Base-by-base conservation (phyloP, 2,329 filamentous ascomycete species). In the Aspergillus amoenus region DNA sequence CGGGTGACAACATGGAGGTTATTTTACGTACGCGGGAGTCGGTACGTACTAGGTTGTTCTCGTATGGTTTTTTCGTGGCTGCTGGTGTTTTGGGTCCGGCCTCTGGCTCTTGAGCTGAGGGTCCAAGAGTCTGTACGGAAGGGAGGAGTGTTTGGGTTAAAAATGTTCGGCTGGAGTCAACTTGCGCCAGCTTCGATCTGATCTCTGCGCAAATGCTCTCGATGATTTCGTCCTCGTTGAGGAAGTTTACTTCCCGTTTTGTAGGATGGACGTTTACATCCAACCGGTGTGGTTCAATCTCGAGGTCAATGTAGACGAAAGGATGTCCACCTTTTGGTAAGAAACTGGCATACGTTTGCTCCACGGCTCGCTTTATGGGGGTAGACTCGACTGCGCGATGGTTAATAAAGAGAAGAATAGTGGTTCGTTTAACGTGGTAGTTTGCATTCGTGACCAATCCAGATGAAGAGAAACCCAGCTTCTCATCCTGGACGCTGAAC, bases 191-290 rank as follows among this genome's bases (percentile, higher is more conserved):
- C 64, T 88, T 88, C 8, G 84, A 81, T 52, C 90, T 84, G 21
- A 99, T 89, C 52, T 90, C 84, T 59, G 88, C 85, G 76, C 93
- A 97, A 4, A 99, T 87, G 13, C 85, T 83, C 62, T 94, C 90
- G 46, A 94, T 89, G 45, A 99, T 96, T 66, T 99, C 94, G 62
- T 99, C 94, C 71, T 99, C 94, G 60, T 97, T 96, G 21, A 99
- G 81, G 66, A 99, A 97, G 68, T 97, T 94, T 18, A 99, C 94
- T 70, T 99, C 93, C 50, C 91, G 84, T 73, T 99, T 99, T 0
- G 94, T 99, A 0, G 94, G 94, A 73, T 99, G 94, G 0, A 99
- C 89, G 66, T 99, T 99, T 69, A 99, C 95, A 72, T 99, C 94
- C 4, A 99, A 91, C 52, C 93, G 83, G 24, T 89, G 86, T 1